Conservation (phyloP, 2,329 filamentous ascomycete species). For the Chaetomium olivaceum region DNA sequence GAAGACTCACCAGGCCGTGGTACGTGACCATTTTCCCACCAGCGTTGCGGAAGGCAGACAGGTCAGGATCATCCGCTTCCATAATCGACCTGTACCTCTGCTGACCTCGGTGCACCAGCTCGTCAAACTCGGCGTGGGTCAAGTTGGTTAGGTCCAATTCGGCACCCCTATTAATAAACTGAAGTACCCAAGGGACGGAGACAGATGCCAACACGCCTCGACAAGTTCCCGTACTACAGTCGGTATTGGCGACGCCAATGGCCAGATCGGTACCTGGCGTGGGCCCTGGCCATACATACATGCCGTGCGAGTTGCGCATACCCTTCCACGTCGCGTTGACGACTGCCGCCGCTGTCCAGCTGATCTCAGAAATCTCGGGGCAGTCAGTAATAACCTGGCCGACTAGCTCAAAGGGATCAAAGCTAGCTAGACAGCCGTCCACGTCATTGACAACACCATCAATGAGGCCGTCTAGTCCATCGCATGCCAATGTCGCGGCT, state of each 20-base stretch:
- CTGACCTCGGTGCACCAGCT: not conserved
- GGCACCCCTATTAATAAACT: conserved; percentile 14
- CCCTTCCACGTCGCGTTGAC: conserved; percentile 25
- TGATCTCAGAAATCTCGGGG: not conserved
- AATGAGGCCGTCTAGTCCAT: not conserved
- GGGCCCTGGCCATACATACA: conserved; percentile 27
- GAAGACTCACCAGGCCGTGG: conserved; percentile 44
- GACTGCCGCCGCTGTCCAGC: conserved; percentile 17
- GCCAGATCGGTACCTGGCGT: conserved; percentile 14
- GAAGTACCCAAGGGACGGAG: not conserved
- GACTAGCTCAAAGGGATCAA: not conserved
- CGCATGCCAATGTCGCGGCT: not conserved
- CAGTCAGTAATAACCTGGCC: not conserved
- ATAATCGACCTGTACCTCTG: conserved; percentile 21
- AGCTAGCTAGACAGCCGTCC: not conserved
- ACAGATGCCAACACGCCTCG: not conserved
- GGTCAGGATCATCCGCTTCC: conserved; percentile 42
- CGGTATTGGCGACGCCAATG: conserved; percentile 4
- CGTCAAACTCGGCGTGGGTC: conserved; percentile 17
- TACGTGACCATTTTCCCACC: conserved; percentile 56
- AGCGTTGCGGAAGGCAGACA: conserved; percentile 45
- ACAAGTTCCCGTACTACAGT: conserved; percentile 12
- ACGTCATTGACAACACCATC: not conserved
- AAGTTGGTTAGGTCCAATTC: conserved; percentile 10
- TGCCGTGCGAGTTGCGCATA: conserved; percentile 11